Percentiles rank a stretch among this genome's conserved stretches.
Evolutionary conservation across 2,329 filamentous ascomycete genomes (phyloP).

Genomic region (Cytospora piceae): DNA sequence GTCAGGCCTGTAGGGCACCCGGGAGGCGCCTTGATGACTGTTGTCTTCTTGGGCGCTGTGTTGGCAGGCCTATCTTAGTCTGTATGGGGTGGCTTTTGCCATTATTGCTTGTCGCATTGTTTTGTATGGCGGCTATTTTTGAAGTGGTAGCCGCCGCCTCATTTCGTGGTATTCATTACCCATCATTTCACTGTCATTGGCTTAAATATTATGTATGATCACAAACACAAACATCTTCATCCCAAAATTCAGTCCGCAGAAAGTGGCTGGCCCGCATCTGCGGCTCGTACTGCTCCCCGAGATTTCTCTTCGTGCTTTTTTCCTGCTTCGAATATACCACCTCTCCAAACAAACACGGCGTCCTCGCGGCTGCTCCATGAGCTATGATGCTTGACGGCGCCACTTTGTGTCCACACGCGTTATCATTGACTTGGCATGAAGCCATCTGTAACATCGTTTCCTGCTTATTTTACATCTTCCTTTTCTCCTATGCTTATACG

Average conservation of each 20-base stretch:
- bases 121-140: not conserved
- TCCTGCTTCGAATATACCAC: slow-evolving; percentile 3
- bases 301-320: not conserved
- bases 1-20: not conserved
- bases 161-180: not conserved
- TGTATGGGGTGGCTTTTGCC: not conserved
- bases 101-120: not conserved
- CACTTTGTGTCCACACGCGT: not conserved
- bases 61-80: not conserved
- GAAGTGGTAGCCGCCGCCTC: not conserved
- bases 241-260: not conserved
- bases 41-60: not conserved
- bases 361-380: not conserved
- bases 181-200: not conserved
- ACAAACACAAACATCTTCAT: not conserved
- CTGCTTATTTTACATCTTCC: not conserved
- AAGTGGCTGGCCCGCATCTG: slow-evolving; percentile 8
- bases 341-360: not conserved
- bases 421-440: not conserved
- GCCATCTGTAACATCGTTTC: not conserved
- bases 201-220: not conserved
- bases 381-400: slow-evolving; percentile 2
- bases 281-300: not conserved
- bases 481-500: not conserved
- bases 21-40: not conserved